Conservation (phyloP, 2,329 filamentous ascomycete species). For the Falciphora oryzae region DNA sequence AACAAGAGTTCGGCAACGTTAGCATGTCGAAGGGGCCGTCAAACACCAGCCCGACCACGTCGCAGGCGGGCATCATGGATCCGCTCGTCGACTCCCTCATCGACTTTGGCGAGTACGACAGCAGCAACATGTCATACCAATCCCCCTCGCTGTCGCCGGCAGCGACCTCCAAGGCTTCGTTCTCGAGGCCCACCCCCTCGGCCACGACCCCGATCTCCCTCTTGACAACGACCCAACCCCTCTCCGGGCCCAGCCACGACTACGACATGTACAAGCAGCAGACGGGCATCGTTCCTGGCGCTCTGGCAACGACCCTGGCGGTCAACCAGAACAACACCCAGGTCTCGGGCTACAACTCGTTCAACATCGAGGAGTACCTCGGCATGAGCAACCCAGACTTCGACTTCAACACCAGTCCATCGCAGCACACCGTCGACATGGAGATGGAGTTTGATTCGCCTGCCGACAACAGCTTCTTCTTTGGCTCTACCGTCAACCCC, state of each 20-base stretch:
- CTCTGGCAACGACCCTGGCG: slow-evolving; percentile 71
- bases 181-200: slow-evolving; percentile 36
- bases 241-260: slow-evolving; percentile 83
- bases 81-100: slow-evolving; percentile 53
- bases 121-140: slow-evolving; percentile 43
- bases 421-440: slow-evolving; percentile 55
- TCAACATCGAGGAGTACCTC: slow-evolving; percentile 41
- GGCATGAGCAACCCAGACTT: slow-evolving; percentile 57
- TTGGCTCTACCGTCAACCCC: slow-evolving; percentile 60
- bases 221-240: slow-evolving; percentile 47
- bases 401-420: slow-evolving; percentile 66
- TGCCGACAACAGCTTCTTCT: slow-evolving; percentile 60
- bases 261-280: slow-evolving; percentile 95
- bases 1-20: slow-evolving; percentile 5
- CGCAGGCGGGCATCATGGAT: slow-evolving; percentile 35
- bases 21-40: slow-evolving; percentile 12
- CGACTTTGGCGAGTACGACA: slow-evolving; percentile 59
- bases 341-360: slow-evolving; percentile 47
- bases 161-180: slow-evolving; percentile 44
- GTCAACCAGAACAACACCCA: slow-evolving; percentile 58
- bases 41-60: slow-evolving; percentile 19
- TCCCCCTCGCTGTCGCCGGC: slow-evolving; percentile 56
- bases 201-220: slow-evolving; percentile 49
- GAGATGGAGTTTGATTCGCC: slow-evolving; percentile 64
- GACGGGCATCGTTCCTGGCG: slow-evolving; percentile 84